Evolutionary conservation across 257 asterid genomes (phyloP).

Genomic region (Ballota nigra): DNA sequence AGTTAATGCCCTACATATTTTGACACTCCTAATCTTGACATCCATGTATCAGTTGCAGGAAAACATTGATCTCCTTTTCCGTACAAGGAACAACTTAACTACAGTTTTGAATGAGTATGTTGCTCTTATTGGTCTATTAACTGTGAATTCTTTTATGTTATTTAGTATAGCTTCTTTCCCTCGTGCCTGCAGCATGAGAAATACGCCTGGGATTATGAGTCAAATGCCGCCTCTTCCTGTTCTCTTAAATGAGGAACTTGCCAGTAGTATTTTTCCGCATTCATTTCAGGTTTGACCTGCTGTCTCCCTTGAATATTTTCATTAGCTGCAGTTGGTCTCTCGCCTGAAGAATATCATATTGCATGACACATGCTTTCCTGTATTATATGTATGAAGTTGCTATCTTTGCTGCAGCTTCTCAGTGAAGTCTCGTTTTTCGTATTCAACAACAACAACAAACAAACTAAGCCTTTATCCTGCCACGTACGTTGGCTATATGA

Average conservation of each 20-base stretch:
- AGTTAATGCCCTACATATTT: slow-evolving; percentile 8
- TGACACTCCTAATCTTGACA: slow-evolving; percentile 35
- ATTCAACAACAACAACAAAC: not conserved
- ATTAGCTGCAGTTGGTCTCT: not conserved
- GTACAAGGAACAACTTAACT: slow-evolving; percentile 61
- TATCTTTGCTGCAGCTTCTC: not conserved
- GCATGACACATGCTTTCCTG: slow-evolving; percentile 11
- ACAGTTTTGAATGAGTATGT: slow-evolving; percentile 69
- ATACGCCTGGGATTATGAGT: slow-evolving; percentile 77
- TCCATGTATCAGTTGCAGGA: slow-evolving; percentile 75
- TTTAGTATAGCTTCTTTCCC: slow-evolving; percentile 16
- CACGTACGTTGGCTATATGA: not conserved
- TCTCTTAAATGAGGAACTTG: slow-evolving; percentile 66
- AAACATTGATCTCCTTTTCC: slow-evolving; percentile 64
- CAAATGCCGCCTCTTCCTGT: slow-evolving; percentile 87
- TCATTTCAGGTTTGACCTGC: slow-evolving; percentile 63
- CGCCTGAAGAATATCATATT: not conserved
- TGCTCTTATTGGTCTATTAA: slow-evolving; percentile 21
- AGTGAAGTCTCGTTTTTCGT: not conserved
- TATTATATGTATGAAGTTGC: not conserved
- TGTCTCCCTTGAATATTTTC: slow-evolving; percentile 14
- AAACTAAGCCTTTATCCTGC: not conserved
- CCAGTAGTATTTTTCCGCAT: slow-evolving; percentile 49
- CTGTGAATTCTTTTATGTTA: slow-evolving; percentile 11
- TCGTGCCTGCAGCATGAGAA: slow-evolving; percentile 61